Percentiles rank a stretch among this genome's conserved stretches.
These are phyloP conservation scores for Acanthamoeba lenticulata DNA, from an alignment of 208 protist species.

Conservation along the genomic window DNA sequence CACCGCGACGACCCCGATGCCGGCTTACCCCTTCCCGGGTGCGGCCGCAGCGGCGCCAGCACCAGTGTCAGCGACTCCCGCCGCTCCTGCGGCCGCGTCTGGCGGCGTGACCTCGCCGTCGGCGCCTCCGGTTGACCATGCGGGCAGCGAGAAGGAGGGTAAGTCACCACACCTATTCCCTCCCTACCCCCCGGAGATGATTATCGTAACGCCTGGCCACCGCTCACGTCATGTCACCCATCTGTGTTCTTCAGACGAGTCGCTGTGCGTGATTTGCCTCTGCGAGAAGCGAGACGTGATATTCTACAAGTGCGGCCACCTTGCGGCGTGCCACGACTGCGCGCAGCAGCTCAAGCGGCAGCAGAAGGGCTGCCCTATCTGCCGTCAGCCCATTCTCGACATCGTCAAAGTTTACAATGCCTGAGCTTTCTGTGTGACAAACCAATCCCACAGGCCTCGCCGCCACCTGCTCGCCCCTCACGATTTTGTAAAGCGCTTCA, in stretches of 20 bases:
- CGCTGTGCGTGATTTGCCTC: neutral
- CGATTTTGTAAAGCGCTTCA: no score
- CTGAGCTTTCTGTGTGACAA: no score
- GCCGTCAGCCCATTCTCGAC: slow-evolving; percentile 2
- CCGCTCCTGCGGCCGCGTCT: neutral
- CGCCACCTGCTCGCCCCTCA: no score
- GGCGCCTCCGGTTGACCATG: neutral
- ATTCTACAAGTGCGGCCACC: neutral
- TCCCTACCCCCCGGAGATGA: neutral
- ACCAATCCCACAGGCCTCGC: no score
- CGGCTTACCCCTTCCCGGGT: no score
- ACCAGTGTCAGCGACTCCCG: neutral
- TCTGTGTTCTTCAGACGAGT: neutral
- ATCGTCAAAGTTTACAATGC: neutral
- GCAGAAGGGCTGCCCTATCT: slow-evolving; percentile 4
- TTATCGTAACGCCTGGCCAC: neutral
- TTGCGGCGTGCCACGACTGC: neutral
- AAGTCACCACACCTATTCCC: neutral
- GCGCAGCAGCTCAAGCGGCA: neutral
- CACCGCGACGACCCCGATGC: no score
- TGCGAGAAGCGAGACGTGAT: neutral
- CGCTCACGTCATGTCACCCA: neutral
- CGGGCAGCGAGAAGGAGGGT: neutral
- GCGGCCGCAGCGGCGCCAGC: no score
- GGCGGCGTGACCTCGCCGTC: no score